phyloP scores from a whole-genome alignment of 2,329 filamentous ascomycete species.

The Fusarium lyarnte region DNA sequence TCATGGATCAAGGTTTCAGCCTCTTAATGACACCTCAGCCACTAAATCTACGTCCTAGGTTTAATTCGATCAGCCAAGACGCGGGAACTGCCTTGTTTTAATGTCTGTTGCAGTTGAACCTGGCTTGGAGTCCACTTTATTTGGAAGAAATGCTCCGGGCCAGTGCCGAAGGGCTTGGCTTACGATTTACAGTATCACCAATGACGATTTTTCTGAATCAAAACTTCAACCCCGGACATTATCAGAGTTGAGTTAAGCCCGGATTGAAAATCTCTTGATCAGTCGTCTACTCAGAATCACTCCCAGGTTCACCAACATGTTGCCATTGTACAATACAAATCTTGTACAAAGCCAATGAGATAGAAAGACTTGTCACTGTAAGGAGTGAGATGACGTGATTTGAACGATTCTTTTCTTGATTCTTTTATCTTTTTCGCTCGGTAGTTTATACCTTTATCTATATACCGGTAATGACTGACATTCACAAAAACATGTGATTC shows the following conservation, averaged over 20 bases:
- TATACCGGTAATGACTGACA: not conserved
- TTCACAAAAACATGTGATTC: too few relatives aligned
- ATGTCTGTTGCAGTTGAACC: not conserved
- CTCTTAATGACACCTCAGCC: not conserved
- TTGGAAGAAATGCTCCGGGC: not conserved
- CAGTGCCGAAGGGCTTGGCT: not conserved
- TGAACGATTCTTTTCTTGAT: accelerated
- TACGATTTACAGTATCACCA: not conserved
- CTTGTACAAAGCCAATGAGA: not conserved
- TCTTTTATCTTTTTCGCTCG: too few relatives aligned
- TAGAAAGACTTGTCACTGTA: accelerated
- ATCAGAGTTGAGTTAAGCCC: too few relatives aligned
- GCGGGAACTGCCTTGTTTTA: not conserved
- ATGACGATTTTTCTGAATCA: not conserved
- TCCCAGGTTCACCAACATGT: too few relatives aligned
- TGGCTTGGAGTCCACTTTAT: not conserved
- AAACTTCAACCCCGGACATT: not conserved
- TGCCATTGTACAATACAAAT: too few relatives aligned
- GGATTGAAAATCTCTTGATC: not conserved
- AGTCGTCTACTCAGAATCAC: not conserved
- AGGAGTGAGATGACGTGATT: not conserved
- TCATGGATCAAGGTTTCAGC: not conserved
- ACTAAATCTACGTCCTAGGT: not conserved
- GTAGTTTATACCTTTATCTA: too few relatives aligned
- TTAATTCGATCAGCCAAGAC: not conserved